Base-by-base conservation (phyloP, 495 filamentous ascomycete genomes). In the Annulohypoxylon moriforme region DNA sequence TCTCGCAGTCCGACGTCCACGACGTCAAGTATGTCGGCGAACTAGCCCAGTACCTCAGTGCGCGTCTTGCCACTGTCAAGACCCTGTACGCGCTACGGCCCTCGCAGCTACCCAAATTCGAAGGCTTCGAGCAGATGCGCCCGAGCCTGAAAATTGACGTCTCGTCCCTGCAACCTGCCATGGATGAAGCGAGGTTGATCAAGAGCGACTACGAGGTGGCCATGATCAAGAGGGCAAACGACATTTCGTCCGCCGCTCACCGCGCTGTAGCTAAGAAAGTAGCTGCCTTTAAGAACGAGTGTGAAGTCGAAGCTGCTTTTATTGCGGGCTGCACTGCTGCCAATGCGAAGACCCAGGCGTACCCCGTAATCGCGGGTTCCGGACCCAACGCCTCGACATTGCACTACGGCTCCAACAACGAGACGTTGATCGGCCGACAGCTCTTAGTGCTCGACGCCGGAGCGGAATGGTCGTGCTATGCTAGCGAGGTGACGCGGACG, bases 401-500 rank as follows among this genome's bases (percentile, higher is more conserved):
- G n/a, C 95, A 98, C 79, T 98, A 98, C 78, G 83, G 86, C 6
- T 85, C 84, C 25, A 98, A 98, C 76, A 83, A 96, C 73, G 85
- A 91, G 68, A 80, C 88, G 4, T 84, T 98, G 36, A 75, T 81
- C 3, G 87, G 87, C 2, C 84, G 86, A 56, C 90, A 94, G 75
- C 82, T 95, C 16, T 83, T 97, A 25, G 90, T 93, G 64, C 82
- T 97, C 7, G 95, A 98, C 77, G 95, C 94, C 1, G 94, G 93
- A 5, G 88, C 89, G 34, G 95, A 97, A 77, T 96, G 87, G 86
- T 80, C 89, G 11, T 93, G 92, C 77, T 98, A 98, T 75, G 93
- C 93, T n/a, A 89, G 89, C 57, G 94, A 98, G 71, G 87, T 98
- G 36, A 98, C 95, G 0, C 87, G 95, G 4, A 97, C 94, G 1